Base-by-base conservation (phyloP, 768 basidiomycete genomes). In the Lentinula sp. region DNA sequence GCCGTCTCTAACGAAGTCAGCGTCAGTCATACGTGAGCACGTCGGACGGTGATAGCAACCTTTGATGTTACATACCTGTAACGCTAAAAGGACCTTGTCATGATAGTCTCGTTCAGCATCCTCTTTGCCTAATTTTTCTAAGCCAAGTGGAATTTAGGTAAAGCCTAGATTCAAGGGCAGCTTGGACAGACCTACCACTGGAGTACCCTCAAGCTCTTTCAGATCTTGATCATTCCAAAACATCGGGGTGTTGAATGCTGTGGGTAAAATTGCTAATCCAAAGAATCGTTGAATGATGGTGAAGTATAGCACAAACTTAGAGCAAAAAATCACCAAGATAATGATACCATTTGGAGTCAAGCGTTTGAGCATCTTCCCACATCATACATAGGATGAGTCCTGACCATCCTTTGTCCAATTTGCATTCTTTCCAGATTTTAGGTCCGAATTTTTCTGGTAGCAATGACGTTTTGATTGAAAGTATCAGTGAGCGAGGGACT, bases 351-450 rank as follows among this genome's bases (percentile, higher is more conserved):
- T 75, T 84, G 52, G 91, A 89, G 18, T 76, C 68, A 3, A 74
- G 60, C 0, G 86, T 85, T 64, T 80, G 80, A 3, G 86, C 82
- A 58, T 83, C 83, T 72, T 99, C 97, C 91, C 92, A 97, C 90
- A 98, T 93, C 86, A 99, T 89, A 64, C 88, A 91, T 42, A 98
- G 77, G 61, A 99, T 98, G 49, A 98, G 74, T 3, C 89, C 89
- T 1, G 82, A 77, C 97, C 97, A 99, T 7, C 93, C 87, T 60
- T 81, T 73, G 55, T 87, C 78, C 61, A 98, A 71, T 18, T 75
- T 73, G 60, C 76, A 71, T 23, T 70, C 71, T 64, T 75, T 83
- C 95, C 95, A 98, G 34, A 80, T 80, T 10, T 79, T 76, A 6
- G 73, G 55, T 16, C 88, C 86, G 50, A 98, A 78, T 2, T 77